Evolutionary conservation across 768 basidiomycete species (phyloP).

Genomic region (Lyophyllum atratum): DNA sequence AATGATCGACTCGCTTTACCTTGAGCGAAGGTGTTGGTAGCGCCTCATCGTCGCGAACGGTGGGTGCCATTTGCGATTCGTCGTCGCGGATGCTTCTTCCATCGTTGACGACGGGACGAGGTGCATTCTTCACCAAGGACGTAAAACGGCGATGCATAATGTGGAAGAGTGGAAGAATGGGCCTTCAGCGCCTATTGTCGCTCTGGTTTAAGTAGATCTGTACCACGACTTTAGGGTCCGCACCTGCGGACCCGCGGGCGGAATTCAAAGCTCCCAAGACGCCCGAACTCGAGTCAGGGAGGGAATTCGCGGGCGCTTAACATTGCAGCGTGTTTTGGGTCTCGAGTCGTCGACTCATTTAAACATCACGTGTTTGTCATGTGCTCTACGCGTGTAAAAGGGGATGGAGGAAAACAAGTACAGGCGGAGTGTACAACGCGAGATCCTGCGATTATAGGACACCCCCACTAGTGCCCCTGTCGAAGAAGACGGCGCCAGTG

Average conservation of each 20-base stretch:
- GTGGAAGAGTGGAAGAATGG: not conserved
- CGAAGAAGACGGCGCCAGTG: constrained; percentile 64
- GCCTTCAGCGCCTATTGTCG: not conserved
- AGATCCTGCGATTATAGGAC: constrained; percentile 40
- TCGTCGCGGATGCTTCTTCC: too few relatives aligned
- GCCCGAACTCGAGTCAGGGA: not conserved
- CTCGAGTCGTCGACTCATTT: not conserved
- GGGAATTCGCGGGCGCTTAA: not conserved
- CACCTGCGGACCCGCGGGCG: not conserved
- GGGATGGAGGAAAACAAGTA: too few relatives aligned
- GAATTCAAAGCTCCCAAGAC: not conserved
- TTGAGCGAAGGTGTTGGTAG: constrained; percentile 50
- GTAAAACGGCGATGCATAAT: constrained; percentile 24
- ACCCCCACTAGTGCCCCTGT: constrained; percentile 67
- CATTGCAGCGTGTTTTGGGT: not conserved
- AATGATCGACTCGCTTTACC: constrained; percentile 62
- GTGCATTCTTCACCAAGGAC: constrained; percentile 7
- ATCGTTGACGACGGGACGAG: too few relatives aligned
- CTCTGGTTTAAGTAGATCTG: not conserved
- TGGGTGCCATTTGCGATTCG: constrained; percentile 35
- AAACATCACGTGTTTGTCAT: not conserved
- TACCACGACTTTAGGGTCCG: not conserved
- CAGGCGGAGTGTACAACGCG: too few relatives aligned
- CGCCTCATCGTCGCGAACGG: constrained; percentile 34
- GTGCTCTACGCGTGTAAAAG: not conserved